phyloP scores from a whole-genome alignment of 495 filamentous ascomycete genomes.

The Aspergillus nidulans region DNA sequence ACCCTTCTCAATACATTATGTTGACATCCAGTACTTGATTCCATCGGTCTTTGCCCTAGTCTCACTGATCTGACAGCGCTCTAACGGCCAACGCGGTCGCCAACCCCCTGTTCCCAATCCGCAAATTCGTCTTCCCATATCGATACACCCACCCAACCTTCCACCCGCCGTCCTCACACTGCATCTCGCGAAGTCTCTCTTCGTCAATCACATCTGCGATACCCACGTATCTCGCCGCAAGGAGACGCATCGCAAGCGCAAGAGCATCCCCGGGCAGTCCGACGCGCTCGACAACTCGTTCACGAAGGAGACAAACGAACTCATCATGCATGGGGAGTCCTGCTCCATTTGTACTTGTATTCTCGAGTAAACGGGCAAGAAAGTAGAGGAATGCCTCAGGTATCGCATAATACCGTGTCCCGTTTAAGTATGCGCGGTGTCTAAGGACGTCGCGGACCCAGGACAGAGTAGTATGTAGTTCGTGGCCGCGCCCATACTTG shows the following conservation, averaged over 20 bases:
- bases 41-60: no score
- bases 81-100: conserved; percentile 1
- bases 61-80: no score
- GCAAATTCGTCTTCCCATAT: not conserved
- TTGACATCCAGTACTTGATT: no score
- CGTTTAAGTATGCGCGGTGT: conserved; percentile 20
- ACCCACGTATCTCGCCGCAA: not conserved
- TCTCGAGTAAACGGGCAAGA: not conserved
- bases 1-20: no score
- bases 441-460: conserved; percentile 16
- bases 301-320: not conserved
- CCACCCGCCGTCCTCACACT: conserved; percentile 2
- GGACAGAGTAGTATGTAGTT: conserved; percentile 36
- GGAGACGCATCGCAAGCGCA: not conserved
- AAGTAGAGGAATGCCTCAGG: conserved; percentile 22
- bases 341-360: not conserved
- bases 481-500: conserved; percentile 21
- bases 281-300: not conserved
- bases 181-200: not conserved
- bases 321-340: not conserved
- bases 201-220: not conserved
- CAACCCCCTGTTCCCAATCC: not conserved
- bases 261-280: not conserved
- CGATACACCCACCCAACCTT: not conserved
- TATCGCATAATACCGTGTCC: conserved; percentile 20